These are phyloP conservation scores for Didymella pomorum DNA, from an alignment of 2,329 filamentous ascomycete genomes.

Conservation along the genomic window DNA sequence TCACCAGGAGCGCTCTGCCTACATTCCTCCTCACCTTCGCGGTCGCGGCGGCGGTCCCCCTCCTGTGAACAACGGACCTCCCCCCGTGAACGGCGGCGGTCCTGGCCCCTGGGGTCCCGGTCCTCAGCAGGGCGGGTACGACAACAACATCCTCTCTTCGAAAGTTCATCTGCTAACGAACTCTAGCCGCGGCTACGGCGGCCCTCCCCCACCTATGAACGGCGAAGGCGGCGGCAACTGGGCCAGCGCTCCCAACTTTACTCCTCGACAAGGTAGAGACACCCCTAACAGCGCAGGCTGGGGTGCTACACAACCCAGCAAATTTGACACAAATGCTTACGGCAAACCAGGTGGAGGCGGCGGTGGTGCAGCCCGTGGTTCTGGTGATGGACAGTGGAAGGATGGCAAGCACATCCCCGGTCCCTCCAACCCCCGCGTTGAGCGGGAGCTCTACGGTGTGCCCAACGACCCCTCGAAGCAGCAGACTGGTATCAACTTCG, in stretches of 20 bases:
- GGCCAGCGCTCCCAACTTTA: slow-evolving; percentile 67
- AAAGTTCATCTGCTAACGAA: slow-evolving; percentile 28
- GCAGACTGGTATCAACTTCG: slow-evolving; percentile 99
- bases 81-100: slow-evolving; percentile 65
- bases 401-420: slow-evolving; percentile 97
- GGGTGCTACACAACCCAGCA: slow-evolving; percentile 51
- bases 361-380: slow-evolving; percentile 72
- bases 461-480: slow-evolving; percentile 93
- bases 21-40: slow-evolving; percentile 87
- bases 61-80: slow-evolving; percentile 50
- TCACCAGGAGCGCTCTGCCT: slow-evolving; percentile 70
- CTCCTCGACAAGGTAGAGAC: slow-evolving; percentile 54
- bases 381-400: slow-evolving; percentile 94
- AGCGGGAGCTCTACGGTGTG: slow-evolving; percentile 94
- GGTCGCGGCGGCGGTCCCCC: slow-evolving; percentile 45
- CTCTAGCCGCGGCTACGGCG: slow-evolving; percentile 42
- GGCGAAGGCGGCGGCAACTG: slow-evolving; percentile 64
- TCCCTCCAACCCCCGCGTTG: slow-evolving; percentile 83
- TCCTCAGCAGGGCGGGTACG: slow-evolving; percentile 37
- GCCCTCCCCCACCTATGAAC: slow-evolving; percentile 53
- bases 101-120: slow-evolving; percentile 61
- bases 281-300: slow-evolving; percentile 49
- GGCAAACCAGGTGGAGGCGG: slow-evolving; percentile 62
- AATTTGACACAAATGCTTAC: slow-evolving; percentile 71
- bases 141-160: slow-evolving; percentile 15